Evolutionary conservation across 2,329 filamentous ascomycete genomes (phyloP).

Genomic region (Tolypocladium nubicola): DNA sequence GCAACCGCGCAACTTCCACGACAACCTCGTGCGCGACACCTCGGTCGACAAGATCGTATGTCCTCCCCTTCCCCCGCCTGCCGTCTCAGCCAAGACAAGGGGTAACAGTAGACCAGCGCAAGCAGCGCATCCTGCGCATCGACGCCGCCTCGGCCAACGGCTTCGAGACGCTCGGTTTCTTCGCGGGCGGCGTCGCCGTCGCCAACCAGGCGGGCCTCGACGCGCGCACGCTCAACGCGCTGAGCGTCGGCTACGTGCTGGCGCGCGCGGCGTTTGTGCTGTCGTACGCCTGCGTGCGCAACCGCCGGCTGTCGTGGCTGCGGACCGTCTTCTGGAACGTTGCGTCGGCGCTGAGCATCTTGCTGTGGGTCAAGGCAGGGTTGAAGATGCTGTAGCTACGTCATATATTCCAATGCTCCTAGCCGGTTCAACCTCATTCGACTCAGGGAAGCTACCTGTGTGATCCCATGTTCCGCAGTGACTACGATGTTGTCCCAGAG

Average conservation of each 20-base stretch:
- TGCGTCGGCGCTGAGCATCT: constrained; percentile 20
- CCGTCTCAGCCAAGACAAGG: background rate
- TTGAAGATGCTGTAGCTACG: constrained; percentile 7
- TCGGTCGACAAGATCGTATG: constrained; percentile 17
- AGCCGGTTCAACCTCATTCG: too few species aligned
- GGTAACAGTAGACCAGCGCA: constrained; percentile 22
- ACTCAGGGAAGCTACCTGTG: too few species aligned
- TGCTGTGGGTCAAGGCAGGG: constrained; percentile 32
- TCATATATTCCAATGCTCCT: too few species aligned
- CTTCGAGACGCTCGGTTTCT: constrained; percentile 33
- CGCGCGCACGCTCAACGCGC: constrained; percentile 23
- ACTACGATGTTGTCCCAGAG: too few species aligned
- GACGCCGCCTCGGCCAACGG: constrained; percentile 37
- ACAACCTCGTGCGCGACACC: constrained; percentile 20
- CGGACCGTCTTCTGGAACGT: constrained; percentile 28
- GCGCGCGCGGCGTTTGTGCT: constrained; percentile 29
- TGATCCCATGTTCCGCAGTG: too few species aligned
- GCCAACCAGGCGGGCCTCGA: constrained; percentile 32
- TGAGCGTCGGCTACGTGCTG: constrained; percentile 28
- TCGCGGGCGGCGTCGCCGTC: constrained; percentile 31
- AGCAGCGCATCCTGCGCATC: constrained; percentile 43
- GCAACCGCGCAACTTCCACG: constrained; percentile 24
- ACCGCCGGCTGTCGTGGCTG: constrained; percentile 24
- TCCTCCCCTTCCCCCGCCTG: background rate
- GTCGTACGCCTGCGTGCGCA: constrained; percentile 31